Base-by-base conservation (phyloP, 768 basidiomycete species). In the Dentipellis fragilis region DNA sequence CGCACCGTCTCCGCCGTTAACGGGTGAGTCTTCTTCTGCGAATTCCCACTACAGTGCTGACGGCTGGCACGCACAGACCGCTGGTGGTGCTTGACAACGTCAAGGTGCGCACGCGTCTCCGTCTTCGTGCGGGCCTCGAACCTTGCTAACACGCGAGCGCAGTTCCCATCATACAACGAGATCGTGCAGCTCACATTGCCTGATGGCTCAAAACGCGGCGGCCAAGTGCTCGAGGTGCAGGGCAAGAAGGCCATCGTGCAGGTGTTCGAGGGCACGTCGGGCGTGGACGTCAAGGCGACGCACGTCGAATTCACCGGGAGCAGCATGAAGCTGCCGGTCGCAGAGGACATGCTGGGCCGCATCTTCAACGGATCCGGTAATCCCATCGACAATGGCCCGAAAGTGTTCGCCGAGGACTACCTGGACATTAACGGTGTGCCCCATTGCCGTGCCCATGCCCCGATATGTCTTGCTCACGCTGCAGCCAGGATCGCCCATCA, bases 181-280 rank as follows among this genome's bases (percentile, higher is more conserved):
- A 98, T 97, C 66, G 95, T 98, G 23, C 84, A 89, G 65, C 76
- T 98, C 62, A 96, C 94, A 11, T 78, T 99, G 38, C 93, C 95
- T 9, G 95, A 99, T 69, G 96, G 96, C 12, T 79, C 93, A 29
- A 89, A 86, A 67, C 88, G 96, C 62, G 93, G 93, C 16, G 96
- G 96, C 29, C 96, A 98, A 71, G 95, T 98, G 10, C 83, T 99
- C 50, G 96, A 99, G 71, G 93, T 99, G 40, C 87, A 91, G 67
- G 96, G 96, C 54, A 96, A 94, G 79, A 98, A 98, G 68, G 96
- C 96, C 42, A 93, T 99, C 65, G 95, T 99, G 17, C 96, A 99
- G 69, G 95, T 99, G 58, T 99, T 99, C 64, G 96, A 99, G 71
- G 96, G 96, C 52, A 99, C 96, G 2, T 81, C 93, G 10, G 96